phyloP scores from a whole-genome alignment of 2,329 filamentous ascomycete species.

The Aspergillus flavus region DNA sequence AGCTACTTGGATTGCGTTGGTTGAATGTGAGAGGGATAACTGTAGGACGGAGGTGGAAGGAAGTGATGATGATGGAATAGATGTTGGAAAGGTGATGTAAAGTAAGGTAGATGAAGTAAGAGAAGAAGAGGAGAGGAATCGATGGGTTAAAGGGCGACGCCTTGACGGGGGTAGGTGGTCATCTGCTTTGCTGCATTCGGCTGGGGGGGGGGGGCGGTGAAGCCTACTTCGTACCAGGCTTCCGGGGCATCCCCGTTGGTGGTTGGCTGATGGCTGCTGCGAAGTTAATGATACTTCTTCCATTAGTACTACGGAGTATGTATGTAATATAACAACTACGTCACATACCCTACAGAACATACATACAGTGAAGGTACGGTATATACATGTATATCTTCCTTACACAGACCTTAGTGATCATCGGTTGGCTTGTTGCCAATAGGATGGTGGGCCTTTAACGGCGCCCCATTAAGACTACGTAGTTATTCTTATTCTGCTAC shows the following conservation, averaged over 20 bases:
- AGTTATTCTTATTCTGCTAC: not conserved
- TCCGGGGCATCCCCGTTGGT: conserved; percentile 5
- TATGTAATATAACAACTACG: not conserved
- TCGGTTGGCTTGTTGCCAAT: not conserved
- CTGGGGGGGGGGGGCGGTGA: conserved; percentile 30
- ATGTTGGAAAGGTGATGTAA: conserved; percentile 7
- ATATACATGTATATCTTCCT: not conserved
- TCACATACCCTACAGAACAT: not conserved
- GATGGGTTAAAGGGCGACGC: conserved; percentile 21
- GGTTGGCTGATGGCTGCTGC: conserved; percentile 5
- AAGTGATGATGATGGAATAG: conserved; percentile 3
- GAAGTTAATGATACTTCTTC: not conserved
- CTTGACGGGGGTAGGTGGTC: conserved; percentile 19
- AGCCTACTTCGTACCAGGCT: conserved; percentile 3
- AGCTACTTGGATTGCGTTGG: conserved; percentile 1
- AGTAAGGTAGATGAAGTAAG: conserved; percentile 10
- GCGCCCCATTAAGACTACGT: not conserved
- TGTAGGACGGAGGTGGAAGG: not conserved
- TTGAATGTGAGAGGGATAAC: not conserved
- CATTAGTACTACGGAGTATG: not conserved
- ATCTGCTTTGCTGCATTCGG: conserved; percentile 22
- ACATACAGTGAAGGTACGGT: not conserved
- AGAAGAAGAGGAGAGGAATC: conserved; percentile 19
- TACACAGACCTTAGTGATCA: not conserved
- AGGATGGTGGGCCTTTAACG: not conserved